phyloP scores from a whole-genome alignment of 257 asterid genomes.

The Capsicum pubescens region DNA sequence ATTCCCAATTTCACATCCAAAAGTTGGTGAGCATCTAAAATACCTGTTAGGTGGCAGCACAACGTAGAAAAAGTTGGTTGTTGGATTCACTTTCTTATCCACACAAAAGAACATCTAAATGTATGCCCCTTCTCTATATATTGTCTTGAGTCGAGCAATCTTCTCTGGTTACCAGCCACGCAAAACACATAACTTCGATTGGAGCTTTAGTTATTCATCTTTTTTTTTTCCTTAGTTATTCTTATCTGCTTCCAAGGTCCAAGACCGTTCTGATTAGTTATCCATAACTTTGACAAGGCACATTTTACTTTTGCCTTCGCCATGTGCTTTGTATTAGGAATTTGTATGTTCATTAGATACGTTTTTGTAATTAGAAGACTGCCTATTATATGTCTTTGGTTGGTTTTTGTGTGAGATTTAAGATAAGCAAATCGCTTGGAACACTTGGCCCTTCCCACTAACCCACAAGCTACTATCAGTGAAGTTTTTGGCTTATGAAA shows the following conservation, averaged over 20 bases:
- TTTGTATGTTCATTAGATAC: background rate
- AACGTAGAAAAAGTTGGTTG: background rate
- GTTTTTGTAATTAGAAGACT: background rate
- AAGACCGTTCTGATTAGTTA: background rate
- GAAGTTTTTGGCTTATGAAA: background rate
- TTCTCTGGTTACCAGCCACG: background rate
- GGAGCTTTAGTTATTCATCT: background rate
- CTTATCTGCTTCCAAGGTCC: background rate
- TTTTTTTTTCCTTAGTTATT: background rate
- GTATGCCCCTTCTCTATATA: background rate
- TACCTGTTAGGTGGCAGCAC: background rate
- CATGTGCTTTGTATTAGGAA: background rate
- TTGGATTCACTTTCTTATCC: background rate
- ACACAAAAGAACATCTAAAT: background rate
- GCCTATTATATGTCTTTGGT: background rate
- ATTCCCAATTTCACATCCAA: background rate
- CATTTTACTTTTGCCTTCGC: background rate
- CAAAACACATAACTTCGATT: background rate
- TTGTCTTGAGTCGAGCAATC: background rate
- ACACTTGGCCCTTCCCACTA: background rate
- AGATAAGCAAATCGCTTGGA: background rate
- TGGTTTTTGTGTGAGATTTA: background rate
- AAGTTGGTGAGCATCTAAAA: background rate
- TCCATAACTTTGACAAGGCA: background rate
- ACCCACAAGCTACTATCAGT: background rate